phyloP scores from a whole-genome alignment of 306 rosid species.

The Prinsepia uniflora region DNA sequence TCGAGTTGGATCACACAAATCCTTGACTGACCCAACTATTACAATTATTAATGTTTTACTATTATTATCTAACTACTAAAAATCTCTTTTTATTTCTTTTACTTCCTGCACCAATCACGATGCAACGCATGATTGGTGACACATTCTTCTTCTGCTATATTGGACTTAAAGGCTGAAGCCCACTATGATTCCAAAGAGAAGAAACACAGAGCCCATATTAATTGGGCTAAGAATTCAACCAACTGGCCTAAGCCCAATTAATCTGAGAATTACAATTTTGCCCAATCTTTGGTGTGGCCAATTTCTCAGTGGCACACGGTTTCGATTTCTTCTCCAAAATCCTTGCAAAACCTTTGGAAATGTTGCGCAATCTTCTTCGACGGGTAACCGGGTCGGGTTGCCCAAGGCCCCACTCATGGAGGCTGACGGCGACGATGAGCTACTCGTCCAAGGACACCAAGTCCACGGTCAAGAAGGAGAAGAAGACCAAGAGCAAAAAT shows the following conservation, averaged over 20 bases:
- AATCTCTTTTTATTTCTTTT: too few relatives aligned
- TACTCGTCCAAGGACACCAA: constrained; percentile 46
- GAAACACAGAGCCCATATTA: neutral
- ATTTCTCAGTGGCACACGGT: neutral
- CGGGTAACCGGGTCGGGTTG: constrained; percentile 29
- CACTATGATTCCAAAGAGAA: neutral
- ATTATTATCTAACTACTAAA: too few relatives aligned
- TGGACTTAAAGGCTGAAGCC: neutral
- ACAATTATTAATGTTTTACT: too few relatives aligned
- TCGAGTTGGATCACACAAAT: too few relatives aligned
- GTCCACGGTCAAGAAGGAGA: constrained; percentile 26
- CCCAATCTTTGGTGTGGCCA: neutral
- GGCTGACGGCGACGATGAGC: constrained; percentile 20
- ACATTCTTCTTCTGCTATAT: neutral
- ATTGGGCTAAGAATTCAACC: neutral
- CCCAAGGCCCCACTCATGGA: constrained; percentile 23
- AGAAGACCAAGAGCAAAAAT: constrained; percentile 41
- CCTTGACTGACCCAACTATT: too few relatives aligned
- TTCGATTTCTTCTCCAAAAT: constrained; percentile 12
- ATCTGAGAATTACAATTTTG: neutral
- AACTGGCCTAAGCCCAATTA: neutral
- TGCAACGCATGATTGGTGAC: too few relatives aligned
- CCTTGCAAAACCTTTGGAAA: constrained; percentile 39
- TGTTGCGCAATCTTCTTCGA: constrained; percentile 51
- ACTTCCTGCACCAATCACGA: too few relatives aligned